Conservation (phyloP, 306 rosid genomes). For the Oxytropis ochrocephala region DNA sequence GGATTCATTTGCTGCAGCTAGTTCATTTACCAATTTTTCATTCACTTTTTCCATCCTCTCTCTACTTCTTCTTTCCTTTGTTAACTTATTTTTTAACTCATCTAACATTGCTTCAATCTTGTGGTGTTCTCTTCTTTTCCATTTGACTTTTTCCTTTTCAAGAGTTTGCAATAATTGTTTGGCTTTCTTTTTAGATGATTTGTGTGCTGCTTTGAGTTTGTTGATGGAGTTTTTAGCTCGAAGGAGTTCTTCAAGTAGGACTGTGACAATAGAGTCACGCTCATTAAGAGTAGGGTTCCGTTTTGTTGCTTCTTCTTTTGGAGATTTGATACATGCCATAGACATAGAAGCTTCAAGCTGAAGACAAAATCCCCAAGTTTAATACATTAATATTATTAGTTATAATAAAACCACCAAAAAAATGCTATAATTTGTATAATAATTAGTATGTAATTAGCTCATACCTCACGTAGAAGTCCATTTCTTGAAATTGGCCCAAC, state of each 20-base stretch:
- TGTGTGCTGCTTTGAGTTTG: conserved; percentile 29
- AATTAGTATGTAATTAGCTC: too few species aligned
- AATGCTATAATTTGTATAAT: too few species aligned
- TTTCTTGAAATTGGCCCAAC: too few species aligned
- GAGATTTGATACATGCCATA: conserved; percentile 4
- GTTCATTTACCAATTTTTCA: conserved; percentile 27
- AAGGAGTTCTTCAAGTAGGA: conserved; percentile 34
- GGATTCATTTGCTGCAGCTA: conserved; percentile 31
- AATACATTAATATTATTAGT: too few species aligned
- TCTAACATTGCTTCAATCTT: conserved; percentile 22
- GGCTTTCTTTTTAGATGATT: conserved; percentile 31
- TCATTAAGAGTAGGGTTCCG: conserved; percentile 18
- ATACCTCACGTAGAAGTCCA: too few species aligned
- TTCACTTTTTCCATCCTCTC: conserved; percentile 29
- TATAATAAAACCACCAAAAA: too few species aligned
- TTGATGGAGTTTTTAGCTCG: conserved; percentile 18
- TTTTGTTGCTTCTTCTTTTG: conserved; percentile 25
- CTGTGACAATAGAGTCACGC: conserved; percentile 9
- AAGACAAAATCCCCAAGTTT: too few species aligned
- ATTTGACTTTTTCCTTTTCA: conserved; percentile 28
- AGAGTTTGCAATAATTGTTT: conserved; percentile 25
- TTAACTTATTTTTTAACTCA: conserved; percentile 23
- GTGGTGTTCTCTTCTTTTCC: conserved; percentile 14
- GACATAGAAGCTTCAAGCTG: conserved; percentile 11
- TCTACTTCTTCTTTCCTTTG: conserved; percentile 39